A percentile compares a stretch with the other conserved stretches of the same genome.
These are phyloP conservation scores for Aureobasidium sp. DNA, from an alignment of 2,329 filamentous ascomycete species.

Conservation along the genomic window DNA sequence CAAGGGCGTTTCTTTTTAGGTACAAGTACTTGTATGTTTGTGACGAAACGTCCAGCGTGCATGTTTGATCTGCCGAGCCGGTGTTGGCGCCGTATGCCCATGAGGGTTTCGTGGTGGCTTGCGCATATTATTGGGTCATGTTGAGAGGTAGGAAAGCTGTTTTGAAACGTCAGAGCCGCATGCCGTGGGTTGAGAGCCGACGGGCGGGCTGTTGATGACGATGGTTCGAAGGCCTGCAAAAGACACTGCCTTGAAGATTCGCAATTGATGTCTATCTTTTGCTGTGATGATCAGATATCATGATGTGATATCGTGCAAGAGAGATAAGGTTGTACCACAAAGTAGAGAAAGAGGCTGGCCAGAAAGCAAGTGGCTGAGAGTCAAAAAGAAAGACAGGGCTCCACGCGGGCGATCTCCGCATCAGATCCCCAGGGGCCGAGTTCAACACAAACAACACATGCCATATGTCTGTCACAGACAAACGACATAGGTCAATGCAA, in stretches of 20 bases:
- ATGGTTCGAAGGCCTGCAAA: background rate
- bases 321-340: constrained; percentile 9
- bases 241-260: background rate
- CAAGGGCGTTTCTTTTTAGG: no score
- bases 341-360: background rate
- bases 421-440: background rate
- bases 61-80: constrained; percentile 13
- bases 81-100: background rate
- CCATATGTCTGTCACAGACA: background rate
- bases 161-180: constrained; percentile 13
- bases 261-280: background rate
- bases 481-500: background rate
- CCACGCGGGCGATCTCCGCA: constrained; percentile 1
- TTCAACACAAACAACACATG: constrained; percentile 10
- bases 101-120: constrained; percentile 1
- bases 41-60: background rate
- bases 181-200: background rate
- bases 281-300: background rate
- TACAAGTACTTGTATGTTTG: background rate
- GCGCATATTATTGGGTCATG: constrained; percentile 6
- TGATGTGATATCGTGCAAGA: background rate
- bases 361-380: constrained; percentile 1
- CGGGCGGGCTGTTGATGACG: background rate
- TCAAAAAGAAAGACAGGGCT: background rate
- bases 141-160: constrained; percentile 8